Percentiles rank a stretch among this genome's conserved stretches.
phyloP scores from a whole-genome alignment of 108 stramenopile genomes.

The Skeletonema tropicum region DNA sequence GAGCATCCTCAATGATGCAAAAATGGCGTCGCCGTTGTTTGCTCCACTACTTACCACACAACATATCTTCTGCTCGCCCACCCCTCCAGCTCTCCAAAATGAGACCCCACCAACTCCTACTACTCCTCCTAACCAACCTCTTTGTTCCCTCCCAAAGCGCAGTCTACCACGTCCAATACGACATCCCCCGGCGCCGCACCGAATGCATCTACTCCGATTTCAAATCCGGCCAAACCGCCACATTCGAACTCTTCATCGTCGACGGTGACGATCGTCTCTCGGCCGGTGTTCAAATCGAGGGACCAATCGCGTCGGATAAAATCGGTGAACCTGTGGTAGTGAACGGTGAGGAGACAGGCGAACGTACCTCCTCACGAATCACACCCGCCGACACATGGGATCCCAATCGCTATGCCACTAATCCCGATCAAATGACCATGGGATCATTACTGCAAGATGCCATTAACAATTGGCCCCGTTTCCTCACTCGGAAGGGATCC shows the following conservation, averaged over 20 bases:
- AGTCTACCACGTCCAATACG: neutral
- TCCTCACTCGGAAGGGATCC: neutral
- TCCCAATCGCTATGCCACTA: neutral
- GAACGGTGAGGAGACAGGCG: neutral
- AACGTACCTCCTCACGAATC: neutral
- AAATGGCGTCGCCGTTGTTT: no score
- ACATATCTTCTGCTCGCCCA: no score
- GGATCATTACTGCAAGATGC: slow-evolving; percentile 10
- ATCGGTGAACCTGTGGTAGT: slow-evolving; percentile 4
- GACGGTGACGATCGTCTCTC: neutral
- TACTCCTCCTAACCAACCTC: neutral
- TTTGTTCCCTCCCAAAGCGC: slow-evolving; percentile 1
- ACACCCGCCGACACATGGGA: neutral
- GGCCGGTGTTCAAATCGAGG: slow-evolving; percentile 20
- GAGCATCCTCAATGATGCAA: no score
- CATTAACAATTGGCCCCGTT: slow-evolving; percentile 2
- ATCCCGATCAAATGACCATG: neutral
- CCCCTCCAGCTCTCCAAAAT: no score
- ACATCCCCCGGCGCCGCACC: neutral
- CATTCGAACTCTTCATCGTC: slow-evolving; percentile 31
- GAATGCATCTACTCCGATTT: slow-evolving; percentile 24
- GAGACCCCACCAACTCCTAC: neutral
- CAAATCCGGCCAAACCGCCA: slow-evolving; percentile 16
- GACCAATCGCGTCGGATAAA: neutral
- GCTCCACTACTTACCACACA: no score